These are phyloP conservation scores for Filobasidium uniguttulatum DNA, from an alignment of 1,284 basidiomycete species.

Conservation along the genomic window DNA sequence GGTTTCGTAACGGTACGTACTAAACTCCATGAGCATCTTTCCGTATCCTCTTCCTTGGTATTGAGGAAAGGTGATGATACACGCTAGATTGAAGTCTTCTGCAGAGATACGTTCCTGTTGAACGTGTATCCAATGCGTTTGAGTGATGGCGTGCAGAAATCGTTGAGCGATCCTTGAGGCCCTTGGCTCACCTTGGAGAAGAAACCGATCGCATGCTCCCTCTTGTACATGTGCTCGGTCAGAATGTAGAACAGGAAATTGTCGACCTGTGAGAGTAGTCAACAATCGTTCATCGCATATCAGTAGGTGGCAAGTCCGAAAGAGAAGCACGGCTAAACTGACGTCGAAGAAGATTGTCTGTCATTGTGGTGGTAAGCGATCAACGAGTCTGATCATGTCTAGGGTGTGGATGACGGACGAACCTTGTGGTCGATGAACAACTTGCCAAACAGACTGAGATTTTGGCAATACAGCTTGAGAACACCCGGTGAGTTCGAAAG, in stretches of 20 bases:
- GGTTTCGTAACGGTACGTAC: constrained; percentile 40
- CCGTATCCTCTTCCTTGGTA: constrained; percentile 83
- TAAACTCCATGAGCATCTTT: constrained; percentile 95
- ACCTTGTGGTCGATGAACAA: constrained; percentile 94
- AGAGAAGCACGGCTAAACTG: not conserved
- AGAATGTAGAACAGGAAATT: constrained; percentile 76
- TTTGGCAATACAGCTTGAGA: constrained; percentile 80
- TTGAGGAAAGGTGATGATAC: constrained; percentile 89
- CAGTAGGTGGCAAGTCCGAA: not conserved
- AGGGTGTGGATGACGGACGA: constrained; percentile 6
- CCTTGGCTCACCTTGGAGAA: constrained; percentile 65
- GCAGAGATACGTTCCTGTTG: constrained; percentile 84
- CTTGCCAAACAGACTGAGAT: constrained; percentile 88
- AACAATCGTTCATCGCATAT: not conserved
- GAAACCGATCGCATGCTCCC: constrained; percentile 78
- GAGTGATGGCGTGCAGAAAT: not conserved
- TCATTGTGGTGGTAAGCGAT: not conserved
- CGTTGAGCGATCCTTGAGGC: too few relatives aligned
- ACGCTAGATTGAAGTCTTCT: constrained; percentile 94
- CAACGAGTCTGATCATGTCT: not conserved
- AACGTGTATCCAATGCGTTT: not conserved
- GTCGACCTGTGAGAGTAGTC: constrained; percentile 30
- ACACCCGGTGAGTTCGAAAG: not conserved
- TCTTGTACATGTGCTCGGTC: constrained; percentile 63
- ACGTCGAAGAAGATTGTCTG: not conserved